Evolutionary conservation across 129 eudicot genomes (phyloP).

Genomic region (Deinandra increscens): DNA sequence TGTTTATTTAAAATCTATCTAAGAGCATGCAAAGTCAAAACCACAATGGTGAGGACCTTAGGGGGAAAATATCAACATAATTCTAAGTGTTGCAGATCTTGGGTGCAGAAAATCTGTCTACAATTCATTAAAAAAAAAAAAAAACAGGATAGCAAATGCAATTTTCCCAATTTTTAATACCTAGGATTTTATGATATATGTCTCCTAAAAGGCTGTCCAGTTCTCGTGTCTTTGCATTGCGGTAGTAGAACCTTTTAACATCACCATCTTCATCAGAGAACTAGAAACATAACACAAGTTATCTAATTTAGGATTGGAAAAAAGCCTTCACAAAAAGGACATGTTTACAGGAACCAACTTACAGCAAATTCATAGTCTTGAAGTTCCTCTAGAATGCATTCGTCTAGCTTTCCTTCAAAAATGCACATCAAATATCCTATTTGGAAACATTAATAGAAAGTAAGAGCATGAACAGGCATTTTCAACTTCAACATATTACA

Average conservation of each 20-base stretch:
- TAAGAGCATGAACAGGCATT: slow-evolving; percentile 10
- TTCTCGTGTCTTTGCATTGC: slow-evolving; percentile 75
- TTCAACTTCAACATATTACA: not conserved
- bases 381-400: slow-evolving; percentile 47
- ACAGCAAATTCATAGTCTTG: slow-evolving; percentile 93
- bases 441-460: not conserved
- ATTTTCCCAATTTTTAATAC: too few relatives aligned
- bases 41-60: too few relatives aligned
- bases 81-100: not conserved
- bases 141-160: not conserved
- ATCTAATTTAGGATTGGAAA: not conserved
- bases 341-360: slow-evolving; percentile 30
- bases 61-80: not conserved
- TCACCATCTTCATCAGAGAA: slow-evolving; percentile 81
- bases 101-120: not conserved
- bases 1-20: too few relatives aligned
- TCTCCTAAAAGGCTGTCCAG: slow-evolving; percentile 80
- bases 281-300: slow-evolving; percentile 36
- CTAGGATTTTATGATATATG: slow-evolving; percentile 85
- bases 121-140: too few relatives aligned
- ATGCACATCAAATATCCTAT: slow-evolving; percentile 88
- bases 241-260: slow-evolving; percentile 62
- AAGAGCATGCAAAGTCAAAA: too few relatives aligned
- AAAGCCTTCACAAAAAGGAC: not conserved
- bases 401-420: slow-evolving; percentile 66